Evolutionary conservation across 805 yeast species (phyloP).

Genomic region (Komagataella mondaviorum): DNA sequence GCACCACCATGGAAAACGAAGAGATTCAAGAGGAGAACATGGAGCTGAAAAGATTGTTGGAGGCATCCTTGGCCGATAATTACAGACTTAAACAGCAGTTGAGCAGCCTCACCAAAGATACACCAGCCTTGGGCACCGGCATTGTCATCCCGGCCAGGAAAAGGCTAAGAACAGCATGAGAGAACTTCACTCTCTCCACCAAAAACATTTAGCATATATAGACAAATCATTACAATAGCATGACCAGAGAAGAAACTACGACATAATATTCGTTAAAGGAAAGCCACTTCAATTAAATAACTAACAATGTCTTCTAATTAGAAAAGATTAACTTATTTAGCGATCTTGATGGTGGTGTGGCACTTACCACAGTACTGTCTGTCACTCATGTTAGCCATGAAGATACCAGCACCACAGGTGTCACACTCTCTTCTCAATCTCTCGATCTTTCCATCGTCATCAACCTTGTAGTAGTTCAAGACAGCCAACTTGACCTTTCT

Average conservation of each 20-base stretch:
- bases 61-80: conserved; percentile 5
- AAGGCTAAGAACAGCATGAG: not conserved
- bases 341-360: conserved; percentile 78
- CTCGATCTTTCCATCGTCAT: conserved; percentile 96
- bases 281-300: not conserved
- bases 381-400: conserved; percentile 98
- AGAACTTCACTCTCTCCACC: not conserved
- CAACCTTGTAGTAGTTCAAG: conserved; percentile 98
- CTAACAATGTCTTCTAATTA: not conserved
- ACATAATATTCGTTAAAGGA: not conserved
- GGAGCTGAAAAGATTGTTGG: conserved; percentile 12
- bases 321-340: conserved; percentile 7
- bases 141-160: not conserved
- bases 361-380: conserved; percentile 99
- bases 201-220: not conserved
- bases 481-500: conserved; percentile 99
- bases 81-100: not conserved
- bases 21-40: conserved; percentile 10
- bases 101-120: not conserved
- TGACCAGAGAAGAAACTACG: not conserved
- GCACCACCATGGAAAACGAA: conserved; percentile 11
- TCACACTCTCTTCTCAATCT: conserved; percentile 98
- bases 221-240: not conserved
- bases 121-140: not conserved
- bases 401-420: conserved; percentile 97